phyloP scores from a whole-genome alignment of 768 basidiomycete species.

The Leccinellum albellum region DNA sequence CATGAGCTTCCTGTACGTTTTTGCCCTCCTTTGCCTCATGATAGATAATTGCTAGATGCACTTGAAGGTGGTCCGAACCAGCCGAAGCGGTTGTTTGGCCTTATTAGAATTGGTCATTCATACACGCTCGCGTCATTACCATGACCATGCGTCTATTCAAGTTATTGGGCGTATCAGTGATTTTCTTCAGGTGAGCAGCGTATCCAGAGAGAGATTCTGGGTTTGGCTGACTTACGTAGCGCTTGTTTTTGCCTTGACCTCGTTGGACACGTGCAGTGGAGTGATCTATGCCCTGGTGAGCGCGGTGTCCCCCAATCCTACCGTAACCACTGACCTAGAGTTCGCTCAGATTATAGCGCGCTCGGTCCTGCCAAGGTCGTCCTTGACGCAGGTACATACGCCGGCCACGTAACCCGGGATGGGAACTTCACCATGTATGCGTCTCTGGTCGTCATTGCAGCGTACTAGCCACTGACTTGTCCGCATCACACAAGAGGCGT shows the following conservation, averaged over 20 bases:
- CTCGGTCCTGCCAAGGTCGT: conserved; percentile 58
- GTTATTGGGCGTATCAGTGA: conserved; percentile 4
- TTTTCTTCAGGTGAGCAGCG: conserved; percentile 14
- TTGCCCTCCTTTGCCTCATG: conserved; percentile 96
- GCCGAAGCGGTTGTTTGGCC: conserved; percentile 19
- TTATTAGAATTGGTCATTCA: conserved; percentile 12
- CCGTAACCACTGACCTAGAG: conserved; percentile 6
- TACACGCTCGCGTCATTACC: background rate
- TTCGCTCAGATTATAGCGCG: conserved; percentile 30
- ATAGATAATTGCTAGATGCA: conserved; percentile 3
- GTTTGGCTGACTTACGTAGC: conserved; percentile 7
- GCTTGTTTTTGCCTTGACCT: conserved; percentile 49
- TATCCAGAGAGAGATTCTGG: background rate
- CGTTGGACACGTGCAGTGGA: conserved; percentile 64
- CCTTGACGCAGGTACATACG: conserved; percentile 55
- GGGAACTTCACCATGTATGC: conserved; percentile 70
- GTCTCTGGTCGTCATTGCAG: background rate
- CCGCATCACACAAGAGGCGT: conserved; percentile 48
- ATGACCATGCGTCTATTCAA: conserved; percentile 13
- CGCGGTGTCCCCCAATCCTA: conserved; percentile 3
- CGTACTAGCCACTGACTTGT: conserved; percentile 9
- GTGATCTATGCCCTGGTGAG: conserved; percentile 62
- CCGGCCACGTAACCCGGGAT: conserved; percentile 49
- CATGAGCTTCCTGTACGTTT: conserved; percentile 94
- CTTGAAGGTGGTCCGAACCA: too few relatives aligned